Base-by-base conservation (phyloP, 768 basidiomycete species). In the Rhodosporidiobolus odoratus region DNA sequence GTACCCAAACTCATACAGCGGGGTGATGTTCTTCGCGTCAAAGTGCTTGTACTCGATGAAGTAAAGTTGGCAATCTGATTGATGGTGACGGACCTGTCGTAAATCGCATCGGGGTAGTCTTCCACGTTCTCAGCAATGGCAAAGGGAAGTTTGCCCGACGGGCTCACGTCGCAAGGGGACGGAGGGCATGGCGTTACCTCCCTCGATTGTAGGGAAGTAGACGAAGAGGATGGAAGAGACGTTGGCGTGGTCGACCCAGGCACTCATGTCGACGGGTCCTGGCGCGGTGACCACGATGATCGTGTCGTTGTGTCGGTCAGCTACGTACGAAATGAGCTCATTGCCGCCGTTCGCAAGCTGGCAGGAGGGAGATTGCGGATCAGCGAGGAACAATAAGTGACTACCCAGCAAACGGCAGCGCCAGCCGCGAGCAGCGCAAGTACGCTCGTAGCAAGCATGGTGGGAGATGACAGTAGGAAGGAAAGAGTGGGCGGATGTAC, bases 141-240 rank as follows among this genome's bases (percentile, higher is more conserved):
- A 65, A 73, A 65, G 10, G 86, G 81, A 15, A 87, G 81, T 77
- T 86, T 86, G 23, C 83, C 86, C 13, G 82, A 83, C 0, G 87
- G 86, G 73, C 85, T 86, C 9, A 85, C 82, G 75, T 84, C 84
- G 10, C 87, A 85, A 87, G 7, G 87, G 72, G 4, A 87, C 82
- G 75, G 86, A 85, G 0, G 85, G 85, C 12, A 87, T 77, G 25
- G 84, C 85, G 66, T 84, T 83, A 16, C 86, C 86, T 27, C 83
- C 79, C 74, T 85, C 85, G 72, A 86, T 84, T 2, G 85, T 74
- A 38, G 71, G 34, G 62, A 64, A 65, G 62, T 69, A 66, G 34
- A 35, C n/a, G 30, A 54, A 41, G 13, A 65, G 27, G 58, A 75
- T 27, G 23, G 58, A 10, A 8, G 60, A 35, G 13, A 63, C 32